Conservation (phyloP, 2,329 filamentous ascomycete genomes). For the Pyricularia grisea region DNA sequence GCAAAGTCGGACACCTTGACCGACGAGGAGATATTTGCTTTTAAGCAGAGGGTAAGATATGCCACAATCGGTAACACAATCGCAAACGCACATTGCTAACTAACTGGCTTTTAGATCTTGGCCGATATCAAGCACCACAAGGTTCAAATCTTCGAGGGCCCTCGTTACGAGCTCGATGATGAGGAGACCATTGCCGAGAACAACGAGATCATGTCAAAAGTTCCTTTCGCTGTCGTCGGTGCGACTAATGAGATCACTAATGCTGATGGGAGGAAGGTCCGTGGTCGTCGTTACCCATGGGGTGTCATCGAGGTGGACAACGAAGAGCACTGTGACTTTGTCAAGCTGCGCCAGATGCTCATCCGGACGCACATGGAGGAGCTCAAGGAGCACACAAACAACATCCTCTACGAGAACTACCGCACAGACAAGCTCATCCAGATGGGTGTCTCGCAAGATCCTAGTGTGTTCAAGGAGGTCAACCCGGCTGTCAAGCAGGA, state of each 20-base stretch:
- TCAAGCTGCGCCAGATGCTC: constrained; percentile 99
- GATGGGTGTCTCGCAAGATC: constrained; percentile 98
- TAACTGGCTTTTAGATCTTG: constrained; percentile 58
- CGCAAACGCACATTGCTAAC: background rate
- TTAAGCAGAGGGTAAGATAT: constrained; percentile 85
- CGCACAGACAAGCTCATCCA: constrained; percentile 97
- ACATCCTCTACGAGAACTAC: constrained; percentile 98
- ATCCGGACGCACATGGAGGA: constrained; percentile 99
- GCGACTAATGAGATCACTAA: constrained; percentile 91
- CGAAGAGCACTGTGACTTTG: constrained; percentile 99
- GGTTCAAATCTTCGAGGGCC: constrained; percentile 98
- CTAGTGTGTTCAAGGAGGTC: constrained; percentile 99
- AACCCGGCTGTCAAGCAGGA: constrained; percentile 99
- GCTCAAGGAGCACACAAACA: constrained; percentile 99
- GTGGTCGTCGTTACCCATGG: constrained; percentile 95
- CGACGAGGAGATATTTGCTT: constrained; percentile 86
- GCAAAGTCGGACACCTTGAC: constrained; percentile 98
- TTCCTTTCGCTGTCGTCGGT: constrained; percentile 95
- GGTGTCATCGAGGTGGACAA: constrained; percentile 99
- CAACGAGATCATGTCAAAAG: constrained; percentile 99
- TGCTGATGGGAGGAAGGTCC: constrained; percentile 87
- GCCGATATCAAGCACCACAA: constrained; percentile 94
- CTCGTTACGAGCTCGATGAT: constrained; percentile 95
- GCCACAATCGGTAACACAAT: background rate
- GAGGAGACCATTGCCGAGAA: constrained; percentile 99